Conservation (phyloP, 805 yeast species). For the Cyberlindnera mycetangii region DNA sequence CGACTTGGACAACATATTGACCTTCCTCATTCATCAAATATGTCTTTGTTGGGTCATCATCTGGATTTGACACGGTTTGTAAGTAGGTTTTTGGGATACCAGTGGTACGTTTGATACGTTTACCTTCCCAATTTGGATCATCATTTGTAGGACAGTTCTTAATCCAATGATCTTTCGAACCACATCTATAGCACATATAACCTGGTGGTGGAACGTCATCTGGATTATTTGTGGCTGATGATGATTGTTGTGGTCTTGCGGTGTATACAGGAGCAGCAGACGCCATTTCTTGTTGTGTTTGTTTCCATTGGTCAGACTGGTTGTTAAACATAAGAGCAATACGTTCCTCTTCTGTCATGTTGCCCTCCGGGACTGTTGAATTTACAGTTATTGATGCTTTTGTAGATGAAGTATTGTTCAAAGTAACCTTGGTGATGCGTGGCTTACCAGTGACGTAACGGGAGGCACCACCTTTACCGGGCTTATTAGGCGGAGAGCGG, state of each 20-base stretch:
- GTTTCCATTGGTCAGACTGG: slow-evolving; percentile 93
- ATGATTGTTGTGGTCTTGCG: slow-evolving; percentile 32
- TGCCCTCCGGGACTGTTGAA: background rate
- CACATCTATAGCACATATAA: slow-evolving; percentile 94
- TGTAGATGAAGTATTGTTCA: slow-evolving; percentile 6
- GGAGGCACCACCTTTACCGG: slow-evolving; percentile 51
- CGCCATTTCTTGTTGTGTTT: slow-evolving; percentile 88
- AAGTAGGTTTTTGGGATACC: slow-evolving; percentile 96
- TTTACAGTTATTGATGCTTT: slow-evolving; percentile 10
- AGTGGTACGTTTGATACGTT: slow-evolving; percentile 85
- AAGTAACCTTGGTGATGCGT: slow-evolving; percentile 37
- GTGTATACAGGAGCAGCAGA: slow-evolving; percentile 73
- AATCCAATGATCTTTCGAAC: slow-evolving; percentile 94
- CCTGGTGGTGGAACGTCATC: slow-evolving; percentile 93
- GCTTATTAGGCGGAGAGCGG: slow-evolving; percentile 64
- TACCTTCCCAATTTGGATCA: slow-evolving; percentile 93
- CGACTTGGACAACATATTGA: slow-evolving; percentile 92
- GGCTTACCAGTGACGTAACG: slow-evolving; percentile 76
- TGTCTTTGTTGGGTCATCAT: slow-evolving; percentile 53
- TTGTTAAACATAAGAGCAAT: slow-evolving; percentile 89
- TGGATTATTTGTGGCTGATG: slow-evolving; percentile 28
- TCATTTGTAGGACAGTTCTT: slow-evolving; percentile 91
- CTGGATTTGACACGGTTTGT: slow-evolving; percentile 82
- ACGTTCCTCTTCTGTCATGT: slow-evolving; percentile 75
- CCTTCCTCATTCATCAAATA: slow-evolving; percentile 93